Percentiles rank a stretch among this genome's conserved stretches.
Evolutionary conservation across 495 filamentous ascomycete genomes (phyloP).

Genomic region (Bombardia bombarda): DNA sequence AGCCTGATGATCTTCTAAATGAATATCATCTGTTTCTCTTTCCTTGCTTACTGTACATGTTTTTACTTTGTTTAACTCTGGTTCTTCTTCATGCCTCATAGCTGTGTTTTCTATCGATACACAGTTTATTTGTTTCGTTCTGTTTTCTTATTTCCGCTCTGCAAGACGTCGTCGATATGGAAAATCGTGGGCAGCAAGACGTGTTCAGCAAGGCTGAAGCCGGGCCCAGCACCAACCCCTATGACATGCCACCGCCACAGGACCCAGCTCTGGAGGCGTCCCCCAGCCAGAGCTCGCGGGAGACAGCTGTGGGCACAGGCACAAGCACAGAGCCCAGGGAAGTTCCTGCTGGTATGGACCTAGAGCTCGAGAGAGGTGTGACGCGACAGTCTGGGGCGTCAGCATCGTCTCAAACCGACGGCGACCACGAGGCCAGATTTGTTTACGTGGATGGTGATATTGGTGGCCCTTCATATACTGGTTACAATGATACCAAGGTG

Average conservation of each 20-base stretch:
- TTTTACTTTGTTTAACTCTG: not conserved
- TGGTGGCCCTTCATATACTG: slow-evolving; percentile 25
- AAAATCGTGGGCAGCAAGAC: not conserved
- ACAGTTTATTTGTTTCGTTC: not conserved
- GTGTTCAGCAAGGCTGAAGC: not conserved
- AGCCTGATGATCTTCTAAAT: too few species aligned
- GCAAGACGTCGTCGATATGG: not conserved
- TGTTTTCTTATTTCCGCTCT: not conserved
- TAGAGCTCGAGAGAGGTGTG: too few species aligned
- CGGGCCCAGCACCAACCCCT: not conserved
- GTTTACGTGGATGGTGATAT: slow-evolving; percentile 34
- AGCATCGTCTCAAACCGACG: too few species aligned
- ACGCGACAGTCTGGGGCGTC: too few species aligned
- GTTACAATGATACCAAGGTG: slow-evolving; percentile 38
- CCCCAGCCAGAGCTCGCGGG: not conserved
- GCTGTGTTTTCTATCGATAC: too few species aligned
- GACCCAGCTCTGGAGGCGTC: not conserved
- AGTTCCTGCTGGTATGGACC: too few species aligned
- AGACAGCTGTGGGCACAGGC: not conserved
- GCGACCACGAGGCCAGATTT: slow-evolving; percentile 24
- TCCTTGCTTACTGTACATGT: too few species aligned
- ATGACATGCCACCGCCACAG: too few species aligned
- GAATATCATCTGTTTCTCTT: too few species aligned
- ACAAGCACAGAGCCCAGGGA: not conserved
- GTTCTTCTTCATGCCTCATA: too few species aligned